Base-by-base conservation (phyloP, 1,284 basidiomycete genomes). In the Athelia sp. region DNA sequence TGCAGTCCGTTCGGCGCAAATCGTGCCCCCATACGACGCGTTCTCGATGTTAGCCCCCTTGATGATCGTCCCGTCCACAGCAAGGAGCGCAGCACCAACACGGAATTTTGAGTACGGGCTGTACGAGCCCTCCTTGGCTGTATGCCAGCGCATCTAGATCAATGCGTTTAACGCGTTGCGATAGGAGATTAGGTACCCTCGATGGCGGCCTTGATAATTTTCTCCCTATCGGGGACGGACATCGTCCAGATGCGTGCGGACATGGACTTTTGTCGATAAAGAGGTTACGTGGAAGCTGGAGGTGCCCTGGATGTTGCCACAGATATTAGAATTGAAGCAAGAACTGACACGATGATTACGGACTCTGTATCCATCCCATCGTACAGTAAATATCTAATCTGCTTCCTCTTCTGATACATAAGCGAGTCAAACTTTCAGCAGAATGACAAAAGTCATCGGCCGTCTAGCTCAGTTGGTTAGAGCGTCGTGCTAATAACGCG, bases 1-100 rank as follows among this genome's bases (percentile, higher is more conserved):
- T 0, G 92, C 93, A 0, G 91, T 94, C 26, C 92, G 74, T 63
- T 97, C 93, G 0, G 93, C 93, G 57, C 93, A 97, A 52, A 95
- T 92, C 0, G 83, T 78, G 8, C 75, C 86, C 15, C 93, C 89
- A 62, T 93, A 94, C 0, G 90, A 90, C 0, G 91, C 91, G 60
- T 96, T 96, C 69, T 97, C 93, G 51, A 96, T 78, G 61, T 95
- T 96, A 34, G 86, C 82, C 3, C 93, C 93, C 48, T 81, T 87
- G 53, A 93, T 77, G 36, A 95, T 79, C 13, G 73, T 68, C 1
- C 90, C 91, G 51, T 86, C 78, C 1, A 76, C 64, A 1, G 82
- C 74, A 17, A 95, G 69, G 11, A 96, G 69, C 0, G 91, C 87
- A 0, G 93, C 91, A 0, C 94, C 93, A 10, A 97, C 93, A 42